Evolutionary conservation across 768 basidiomycete genomes (phyloP).

Genomic region (Filobasidium floriforme): DNA sequence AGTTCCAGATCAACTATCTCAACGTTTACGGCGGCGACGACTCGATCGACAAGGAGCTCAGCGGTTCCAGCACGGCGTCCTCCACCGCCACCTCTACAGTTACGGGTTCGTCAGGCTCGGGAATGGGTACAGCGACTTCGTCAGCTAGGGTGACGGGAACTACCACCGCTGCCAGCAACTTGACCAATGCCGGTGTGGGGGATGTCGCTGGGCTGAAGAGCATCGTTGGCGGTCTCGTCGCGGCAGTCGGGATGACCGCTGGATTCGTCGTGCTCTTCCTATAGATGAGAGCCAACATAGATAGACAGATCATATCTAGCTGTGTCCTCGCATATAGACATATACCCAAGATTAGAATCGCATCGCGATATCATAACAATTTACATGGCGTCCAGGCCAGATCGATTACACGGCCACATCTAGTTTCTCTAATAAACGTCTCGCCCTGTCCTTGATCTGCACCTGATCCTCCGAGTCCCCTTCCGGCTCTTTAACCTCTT

Average conservation of each 20-base stretch:
- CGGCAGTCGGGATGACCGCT: no score
- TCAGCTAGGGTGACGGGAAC: neutral
- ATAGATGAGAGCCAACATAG: no score
- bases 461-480: neutral
- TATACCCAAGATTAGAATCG: no score
- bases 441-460: neutral
- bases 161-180: neutral
- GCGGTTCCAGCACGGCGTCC: neutral
- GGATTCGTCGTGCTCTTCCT: no score
- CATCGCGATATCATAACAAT: no score
- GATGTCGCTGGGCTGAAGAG: neutral
- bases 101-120: no score
- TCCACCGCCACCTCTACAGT: neutral
- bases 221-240: no score
- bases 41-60: slow-evolving; percentile 1
- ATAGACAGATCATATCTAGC: no score
- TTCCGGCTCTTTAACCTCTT: neutral
- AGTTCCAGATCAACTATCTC: slow-evolving; percentile 26
- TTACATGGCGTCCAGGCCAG: neutral
- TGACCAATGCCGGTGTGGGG: neutral
- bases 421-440: neutral
- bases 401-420: neutral
- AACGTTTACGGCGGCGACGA: slow-evolving; percentile 17
- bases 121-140: neutral
- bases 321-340: no score